These are phyloP conservation scores for Gossypium ekmanianum DNA, from an alignment of 345 rosid species.

Conservation along the genomic window DNA sequence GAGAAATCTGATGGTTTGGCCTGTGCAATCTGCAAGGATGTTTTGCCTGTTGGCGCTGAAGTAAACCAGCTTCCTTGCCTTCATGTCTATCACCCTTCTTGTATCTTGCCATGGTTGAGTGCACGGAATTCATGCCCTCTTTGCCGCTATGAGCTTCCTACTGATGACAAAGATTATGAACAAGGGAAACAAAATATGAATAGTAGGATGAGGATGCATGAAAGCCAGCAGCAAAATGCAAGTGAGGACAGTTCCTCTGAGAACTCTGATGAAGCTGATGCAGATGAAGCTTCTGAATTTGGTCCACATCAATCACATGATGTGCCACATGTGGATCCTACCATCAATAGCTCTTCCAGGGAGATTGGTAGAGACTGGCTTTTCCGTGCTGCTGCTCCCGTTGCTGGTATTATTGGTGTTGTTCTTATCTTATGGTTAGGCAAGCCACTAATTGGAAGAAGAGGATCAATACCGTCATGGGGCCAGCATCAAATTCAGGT, in stretches of 20 bases:
- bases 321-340: constrained; percentile 22
- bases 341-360: constrained; percentile 13
- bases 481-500: constrained; percentile 21
- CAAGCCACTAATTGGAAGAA: constrained; percentile 41
- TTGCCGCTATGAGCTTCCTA: constrained; percentile 88
- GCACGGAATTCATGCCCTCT: constrained; percentile 90
- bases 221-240: constrained; percentile 36
- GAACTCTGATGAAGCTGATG: constrained; percentile 43
- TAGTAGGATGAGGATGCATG: constrained; percentile 25
- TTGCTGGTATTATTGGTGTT: constrained; percentile 27
- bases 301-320: constrained; percentile 19
- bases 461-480: constrained; percentile 19
- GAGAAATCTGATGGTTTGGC: constrained; percentile 40
- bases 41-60: constrained; percentile 47
- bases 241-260: constrained; percentile 41
- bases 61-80: constrained; percentile 79
- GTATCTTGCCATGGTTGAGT: constrained; percentile 86
- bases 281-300: constrained; percentile 28
- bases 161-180: constrained; percentile 80
- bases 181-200: constrained; percentile 45
- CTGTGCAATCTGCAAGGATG: constrained; percentile 92
- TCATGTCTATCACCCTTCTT: constrained; percentile 70
- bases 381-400: constrained; percentile 25
- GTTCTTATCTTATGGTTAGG: constrained; percentile 58
- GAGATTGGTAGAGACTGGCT: constrained; percentile 63